Evolutionary conservation across 73 alveolate genomes (phyloP).

Genomic region (Paramecium octaurelia): DNA sequence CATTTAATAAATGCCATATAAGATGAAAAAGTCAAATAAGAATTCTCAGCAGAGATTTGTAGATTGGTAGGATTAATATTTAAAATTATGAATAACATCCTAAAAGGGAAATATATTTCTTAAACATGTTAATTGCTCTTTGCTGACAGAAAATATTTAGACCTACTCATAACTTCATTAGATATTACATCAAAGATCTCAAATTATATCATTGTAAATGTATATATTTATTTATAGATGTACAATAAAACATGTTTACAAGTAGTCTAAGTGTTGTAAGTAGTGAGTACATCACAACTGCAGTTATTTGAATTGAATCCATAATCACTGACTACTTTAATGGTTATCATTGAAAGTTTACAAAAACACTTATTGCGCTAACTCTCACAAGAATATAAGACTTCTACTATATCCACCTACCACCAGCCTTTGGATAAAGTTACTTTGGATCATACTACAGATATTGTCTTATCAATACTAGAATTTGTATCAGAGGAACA

Average conservation of each 20-base stretch:
- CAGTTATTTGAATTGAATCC: conserved; percentile 24
- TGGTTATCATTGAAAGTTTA: neutral
- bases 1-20: neutral
- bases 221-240: neutral
- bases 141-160: conserved; percentile 27
- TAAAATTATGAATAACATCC: neutral
- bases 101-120: neutral
- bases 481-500: conserved; percentile 28
- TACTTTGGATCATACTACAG: neutral
- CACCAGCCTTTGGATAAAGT: neutral
- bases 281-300: neutral
- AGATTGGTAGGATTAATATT: conserved; percentile 11
- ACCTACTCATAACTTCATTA: neutral
- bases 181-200: neutral
- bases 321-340: neutral
- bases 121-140: conserved; percentile 11
- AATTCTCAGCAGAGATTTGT: conserved; percentile 13
- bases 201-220: neutral
- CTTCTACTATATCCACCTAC: neutral
- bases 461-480: neutral
- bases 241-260: conserved; percentile 1
- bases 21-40: neutral
- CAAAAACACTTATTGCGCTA: neutral
- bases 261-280: neutral
- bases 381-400: neutral